Evolutionary conservation across 345 rosid species (phyloP), one percentile per base, ranked within the genome.

Genomic region (Murraya koenigii): DNA sequence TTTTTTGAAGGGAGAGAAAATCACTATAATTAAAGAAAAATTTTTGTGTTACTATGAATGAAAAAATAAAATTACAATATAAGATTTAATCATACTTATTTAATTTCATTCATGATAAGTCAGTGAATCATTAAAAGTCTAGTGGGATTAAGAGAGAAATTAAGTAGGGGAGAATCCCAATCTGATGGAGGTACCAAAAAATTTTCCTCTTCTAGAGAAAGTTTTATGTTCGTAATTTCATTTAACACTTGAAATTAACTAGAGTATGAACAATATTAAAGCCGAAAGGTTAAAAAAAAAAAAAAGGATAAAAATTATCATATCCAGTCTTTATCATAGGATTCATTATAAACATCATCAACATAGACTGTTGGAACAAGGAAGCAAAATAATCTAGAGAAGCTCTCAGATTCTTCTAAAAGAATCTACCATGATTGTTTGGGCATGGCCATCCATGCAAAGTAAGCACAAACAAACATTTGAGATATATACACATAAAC

Each of bases 401-500:
- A 66, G 38, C 6, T 22, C 19, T 35, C 52, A 66, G 63, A 26
- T 35, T 7, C 39, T 35, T 7, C 39, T 22, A 32, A 22, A 52
- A 36, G 49, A 61, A 68, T n/a, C 84, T 88, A 91, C 96, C 96
- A 91, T 47, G 88, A 81, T 9, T 84, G 88, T 69, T 84, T 85
- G 61, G 88, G 86, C 88, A 88, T 87, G 82, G 85, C 85, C 65
- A 78, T 67, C 97, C 97, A 90, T 41, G 89, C 87, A 82, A 75
- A 90, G 82, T 91, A 95, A 79, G 97, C 93, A 79, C 90, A 88
- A 23, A 92, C 97, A 79, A 95, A 81, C 82, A 77, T 84, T 77
- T 95, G 94, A 72, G 97, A 95, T 10, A 93, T 88, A 56, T 95
- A 90, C 15, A 95, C 91, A 81, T 91, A 93, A 71, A 95, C 87